A percentile compares a stretch with the other conserved stretches of the same genome.
Evolutionary conservation across 148 eudicot species (phyloP).

Genomic region (Cornus florida): DNA sequence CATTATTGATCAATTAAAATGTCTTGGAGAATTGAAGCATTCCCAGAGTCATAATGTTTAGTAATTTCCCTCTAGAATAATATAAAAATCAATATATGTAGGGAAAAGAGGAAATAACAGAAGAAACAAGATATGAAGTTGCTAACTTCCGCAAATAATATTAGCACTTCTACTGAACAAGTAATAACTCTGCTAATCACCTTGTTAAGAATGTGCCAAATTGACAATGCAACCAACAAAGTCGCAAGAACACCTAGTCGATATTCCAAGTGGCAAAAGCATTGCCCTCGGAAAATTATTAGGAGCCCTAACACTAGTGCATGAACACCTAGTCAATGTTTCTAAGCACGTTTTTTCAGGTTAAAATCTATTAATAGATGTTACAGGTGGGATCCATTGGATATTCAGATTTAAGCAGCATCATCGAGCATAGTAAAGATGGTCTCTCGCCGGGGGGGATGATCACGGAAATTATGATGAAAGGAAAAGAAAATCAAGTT

Average conservation of each 20-base stretch:
- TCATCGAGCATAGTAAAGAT: neutral
- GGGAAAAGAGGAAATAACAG: no score
- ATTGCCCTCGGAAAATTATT: neutral
- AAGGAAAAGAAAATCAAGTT: no score
- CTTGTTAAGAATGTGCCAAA: neutral
- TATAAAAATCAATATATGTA: no score
- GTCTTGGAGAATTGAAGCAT: no score
- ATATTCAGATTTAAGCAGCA: neutral
- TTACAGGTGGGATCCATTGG: neutral
- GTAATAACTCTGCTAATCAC: neutral
- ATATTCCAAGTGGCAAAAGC: neutral
- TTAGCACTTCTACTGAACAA: neutral
- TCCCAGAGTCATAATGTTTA: no score
- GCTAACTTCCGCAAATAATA: neutral
- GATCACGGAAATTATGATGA: no score
- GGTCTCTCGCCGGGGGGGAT: no score
- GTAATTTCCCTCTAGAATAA: no score
- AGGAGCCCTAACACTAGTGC: neutral
- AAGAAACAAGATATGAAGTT: neutral
- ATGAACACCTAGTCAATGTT: neutral
- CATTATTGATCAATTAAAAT: neutral
- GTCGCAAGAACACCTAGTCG: neutral
- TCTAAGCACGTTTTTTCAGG: neutral
- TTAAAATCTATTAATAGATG: no score
- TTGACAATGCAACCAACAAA: neutral